Base-by-base conservation (phyloP, 2,329 filamentous ascomycete genomes). In the Beauveria bassiana region DNA sequence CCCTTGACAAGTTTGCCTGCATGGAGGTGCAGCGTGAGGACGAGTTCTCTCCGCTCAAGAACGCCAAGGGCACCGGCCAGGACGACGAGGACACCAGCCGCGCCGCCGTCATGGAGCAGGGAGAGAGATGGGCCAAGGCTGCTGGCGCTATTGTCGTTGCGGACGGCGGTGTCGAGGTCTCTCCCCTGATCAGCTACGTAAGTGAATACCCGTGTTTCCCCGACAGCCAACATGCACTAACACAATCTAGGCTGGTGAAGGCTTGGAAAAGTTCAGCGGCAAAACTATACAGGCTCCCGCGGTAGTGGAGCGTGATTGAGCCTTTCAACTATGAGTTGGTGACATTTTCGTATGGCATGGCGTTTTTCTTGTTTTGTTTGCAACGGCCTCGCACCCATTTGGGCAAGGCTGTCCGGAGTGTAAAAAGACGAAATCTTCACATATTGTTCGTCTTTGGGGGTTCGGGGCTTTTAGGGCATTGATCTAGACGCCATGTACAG, bases 1-100 rank as follows among this genome's bases (percentile, higher is more conserved):
- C 87, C 20, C 85, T 99, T 65, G 83, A 87, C 67, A 92, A 96
- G 78, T 99, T 99, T 71, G 95, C 93, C 26, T 96, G 88, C 76
- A 88, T 98, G 78, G 95, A 99, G 78, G 95, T 99, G 58, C 91
- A 87, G 75, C 91, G 95, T 64, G 93, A 97, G 79, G 95, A 99
- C 68, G 95, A 99, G 78, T 99, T 99, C 79, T 97, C 92, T 31
- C 95, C 95, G 5, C 80, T 99, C 67, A 99, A 99, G 86, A 99
- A 99, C 72, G 84, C 81, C 40, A 83, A 81, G 65, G 91, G 92
- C 60, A 92, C 90, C 46, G 91, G 90, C 38, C 90, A 96, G 77
- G 95, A 99, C 72, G 91, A 97, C 74, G 90, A 91, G 12, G 92
- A 96, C 68, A 99, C 95, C 56, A 96, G 92, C 81, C 91, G 88